Percentiles rank a stretch among this genome's conserved stretches.
These are phyloP conservation scores for Talaromyces sp. DNA, from an alignment of 2,329 filamentous ascomycete genomes.

Conservation along the genomic window DNA sequence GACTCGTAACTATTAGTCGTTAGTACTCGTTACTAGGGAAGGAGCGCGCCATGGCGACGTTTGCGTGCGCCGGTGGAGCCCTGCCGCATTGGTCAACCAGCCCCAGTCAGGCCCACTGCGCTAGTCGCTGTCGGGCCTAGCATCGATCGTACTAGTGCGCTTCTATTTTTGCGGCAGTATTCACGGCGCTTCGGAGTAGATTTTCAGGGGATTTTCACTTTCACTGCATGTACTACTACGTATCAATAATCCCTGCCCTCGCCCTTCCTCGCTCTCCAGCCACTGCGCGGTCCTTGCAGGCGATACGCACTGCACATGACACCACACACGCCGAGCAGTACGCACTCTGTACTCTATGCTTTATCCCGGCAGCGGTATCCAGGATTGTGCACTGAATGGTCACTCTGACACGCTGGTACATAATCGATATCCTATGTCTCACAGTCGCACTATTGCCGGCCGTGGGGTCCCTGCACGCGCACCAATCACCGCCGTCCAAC, in stretches of 20 bases:
- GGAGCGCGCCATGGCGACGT: background rate
- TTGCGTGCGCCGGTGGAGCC: background rate
- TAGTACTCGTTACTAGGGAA: background rate
- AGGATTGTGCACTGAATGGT: background rate
- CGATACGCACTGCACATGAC: background rate
- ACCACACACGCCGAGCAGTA: too few relatives aligned
- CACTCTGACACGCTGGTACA: background rate
- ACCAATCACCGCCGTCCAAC: background rate
- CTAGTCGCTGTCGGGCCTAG: background rate
- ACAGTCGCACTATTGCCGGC: background rate
- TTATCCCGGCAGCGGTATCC: background rate
- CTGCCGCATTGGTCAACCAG: background rate
- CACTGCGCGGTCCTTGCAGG: background rate
- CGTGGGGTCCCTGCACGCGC: background rate
- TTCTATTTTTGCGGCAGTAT: background rate
- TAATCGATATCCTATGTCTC: background rate
- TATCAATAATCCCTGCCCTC: background rate
- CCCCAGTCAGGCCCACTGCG: too few relatives aligned
- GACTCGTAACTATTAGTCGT: too few relatives aligned
- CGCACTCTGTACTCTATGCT: too few relatives aligned
- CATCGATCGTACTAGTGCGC: background rate
- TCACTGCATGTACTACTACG: too few relatives aligned
- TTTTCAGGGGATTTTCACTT: too few relatives aligned
- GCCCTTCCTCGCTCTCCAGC: background rate
- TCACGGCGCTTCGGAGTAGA: too few relatives aligned